Conservation (phyloP, 2,329 filamentous ascomycete species). For the Tolypocladium paradoxum region DNA sequence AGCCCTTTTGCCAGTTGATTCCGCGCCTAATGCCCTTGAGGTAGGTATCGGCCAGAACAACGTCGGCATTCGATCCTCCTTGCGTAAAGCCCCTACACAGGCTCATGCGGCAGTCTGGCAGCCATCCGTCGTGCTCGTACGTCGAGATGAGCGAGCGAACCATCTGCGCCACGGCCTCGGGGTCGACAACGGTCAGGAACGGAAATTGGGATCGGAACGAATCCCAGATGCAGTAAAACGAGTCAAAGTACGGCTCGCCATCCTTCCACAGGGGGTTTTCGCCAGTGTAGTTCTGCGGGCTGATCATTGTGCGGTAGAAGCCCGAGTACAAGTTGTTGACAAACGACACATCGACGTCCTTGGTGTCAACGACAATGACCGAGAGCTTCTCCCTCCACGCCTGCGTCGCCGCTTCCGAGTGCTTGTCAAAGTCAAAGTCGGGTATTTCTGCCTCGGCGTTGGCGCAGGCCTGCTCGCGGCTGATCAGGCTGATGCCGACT, state of each 20-base stretch:
- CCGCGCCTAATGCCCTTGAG: conserved; percentile 52
- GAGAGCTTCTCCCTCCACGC: conserved; percentile 53
- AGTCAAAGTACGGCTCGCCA: conserved; percentile 62
- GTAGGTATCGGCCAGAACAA: conserved; percentile 56
- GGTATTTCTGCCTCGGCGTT: conserved; percentile 63
- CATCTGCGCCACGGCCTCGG: conserved; percentile 52
- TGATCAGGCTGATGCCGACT: conserved; percentile 62
- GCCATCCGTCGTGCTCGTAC: conserved; percentile 57
- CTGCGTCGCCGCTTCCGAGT: conserved; percentile 38
- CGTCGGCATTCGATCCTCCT: conserved; percentile 65
- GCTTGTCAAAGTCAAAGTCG: conserved; percentile 48
- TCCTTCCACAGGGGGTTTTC: conserved; percentile 60
- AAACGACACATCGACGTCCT: conserved; percentile 39
- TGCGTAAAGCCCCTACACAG: conserved; percentile 64
- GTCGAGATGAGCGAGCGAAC: conserved; percentile 61
- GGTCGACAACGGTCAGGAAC: conserved; percentile 58
- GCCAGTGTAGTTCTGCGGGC: conserved; percentile 63
- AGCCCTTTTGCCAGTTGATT: conserved; percentile 57
- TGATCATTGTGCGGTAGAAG: conserved; percentile 62
- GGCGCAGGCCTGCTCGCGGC: conserved; percentile 51
- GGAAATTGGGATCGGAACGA: conserved; percentile 59
- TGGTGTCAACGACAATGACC: conserved; percentile 43
- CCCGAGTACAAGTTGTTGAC: conserved; percentile 60
- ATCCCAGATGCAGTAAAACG: conserved; percentile 70
- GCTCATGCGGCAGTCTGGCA: conserved; percentile 70